Base-by-base conservation (phyloP, 2,329 filamentous ascomycete species). In the Botrytis aclada region DNA sequence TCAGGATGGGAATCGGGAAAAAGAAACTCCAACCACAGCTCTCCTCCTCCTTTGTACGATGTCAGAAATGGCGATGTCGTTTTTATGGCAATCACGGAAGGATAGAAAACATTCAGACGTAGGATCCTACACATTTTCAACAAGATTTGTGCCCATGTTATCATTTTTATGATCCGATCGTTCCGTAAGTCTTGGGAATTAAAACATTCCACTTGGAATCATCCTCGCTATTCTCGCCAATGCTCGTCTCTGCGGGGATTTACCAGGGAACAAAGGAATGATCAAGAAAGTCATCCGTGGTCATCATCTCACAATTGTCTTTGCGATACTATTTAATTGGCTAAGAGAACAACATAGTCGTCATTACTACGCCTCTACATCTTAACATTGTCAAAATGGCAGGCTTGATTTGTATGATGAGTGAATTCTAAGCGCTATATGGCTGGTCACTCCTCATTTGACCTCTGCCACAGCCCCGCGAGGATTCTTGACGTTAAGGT, bases 351-450 rank as follows among this genome's bases (percentile, higher is more conserved):
- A 32, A 6, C 29, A 41, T 32, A 41, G 32, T 67, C 47, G 47
- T 69, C 65, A 56, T 69, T 9, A 56, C 65, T 69, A 37, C 65
- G 65, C 65, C 65, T 56, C 65, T 69, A 37, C 47, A 47, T 47
- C 65, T 41, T 34, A 41, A 67, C 18, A 25, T 54, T 29, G 34
- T 54, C 47, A 41, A 56, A 56, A 20, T 29, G 47, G 47, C n/a
- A 56, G 16, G 45, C 45, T 66, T 66, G 14, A 56, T 56, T 56
- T 29, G n/a, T 62, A n/a, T 51, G 4, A 51, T 66, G 43, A 39
- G 12, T 29, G 51, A 32, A 29, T 56, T 51, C 34, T 39, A 67
- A 54, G 64, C 65, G 34, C 47, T 56, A 67, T 54, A 4, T 56
- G 34, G 56, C 65, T 69, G 65, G 47, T 5, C 65, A 56, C n/a